A percentile compares a stretch with the other conserved stretches of the same genome.
phyloP scores from a whole-genome alignment of 352 stramenopile species.

The Proteromonas lacertae region DNA sequence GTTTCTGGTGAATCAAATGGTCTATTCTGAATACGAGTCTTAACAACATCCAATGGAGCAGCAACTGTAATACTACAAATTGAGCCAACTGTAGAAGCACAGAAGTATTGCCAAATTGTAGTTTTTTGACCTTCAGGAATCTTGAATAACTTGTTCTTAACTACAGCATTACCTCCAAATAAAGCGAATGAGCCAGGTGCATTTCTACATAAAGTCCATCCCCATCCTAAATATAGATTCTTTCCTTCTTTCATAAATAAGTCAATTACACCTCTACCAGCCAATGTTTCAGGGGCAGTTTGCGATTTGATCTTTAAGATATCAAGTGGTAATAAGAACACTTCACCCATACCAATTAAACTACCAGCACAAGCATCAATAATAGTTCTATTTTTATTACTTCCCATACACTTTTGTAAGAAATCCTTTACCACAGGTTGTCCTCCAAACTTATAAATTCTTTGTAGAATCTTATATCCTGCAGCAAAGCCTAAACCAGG shows the following conservation, averaged over 20 bases:
- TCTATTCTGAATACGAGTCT: no score
- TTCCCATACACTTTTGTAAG: conserved; percentile 47
- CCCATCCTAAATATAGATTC: conserved; percentile 32
- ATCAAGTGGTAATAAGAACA: conserved; percentile 62
- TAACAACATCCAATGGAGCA: no score
- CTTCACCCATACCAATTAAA: conserved; percentile 68
- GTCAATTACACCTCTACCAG: conserved; percentile 41
- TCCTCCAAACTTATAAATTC: conserved; percentile 80
- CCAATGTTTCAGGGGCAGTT: conserved; percentile 56
- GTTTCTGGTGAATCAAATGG: no score
- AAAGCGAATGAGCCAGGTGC: conserved; percentile 66
- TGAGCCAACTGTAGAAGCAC: no score
- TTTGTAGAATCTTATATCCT: conserved; percentile 75
- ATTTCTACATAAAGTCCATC: conserved; percentile 60
- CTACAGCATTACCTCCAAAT: conserved; percentile 67
- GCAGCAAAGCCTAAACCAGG: no score
- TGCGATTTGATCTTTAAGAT: conserved; percentile 80
- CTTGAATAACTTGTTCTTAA: no score
- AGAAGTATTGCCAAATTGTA: no score
- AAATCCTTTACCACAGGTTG: conserved; percentile 63
- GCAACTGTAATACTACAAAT: no score
- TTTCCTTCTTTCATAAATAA: conserved; percentile 62
- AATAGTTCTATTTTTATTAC: conserved; percentile 58
- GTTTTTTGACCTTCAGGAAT: no score
- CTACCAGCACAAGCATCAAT: conserved; percentile 53